phyloP scores from a whole-genome alignment of 768 basidiomycete genomes.

The Suillus decipiens region DNA sequence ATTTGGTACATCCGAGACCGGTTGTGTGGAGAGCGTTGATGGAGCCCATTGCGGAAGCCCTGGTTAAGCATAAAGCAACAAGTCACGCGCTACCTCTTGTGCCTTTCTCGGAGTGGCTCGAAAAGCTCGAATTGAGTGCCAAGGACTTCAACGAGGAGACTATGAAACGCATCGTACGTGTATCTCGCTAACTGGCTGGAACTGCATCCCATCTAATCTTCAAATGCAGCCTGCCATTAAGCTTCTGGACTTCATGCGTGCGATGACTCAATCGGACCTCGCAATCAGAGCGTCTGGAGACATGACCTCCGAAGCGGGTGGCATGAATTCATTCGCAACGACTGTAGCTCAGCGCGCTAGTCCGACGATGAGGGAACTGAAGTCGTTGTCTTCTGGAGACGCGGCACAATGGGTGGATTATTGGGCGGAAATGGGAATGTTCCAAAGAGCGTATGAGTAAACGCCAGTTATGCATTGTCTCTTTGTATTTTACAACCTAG shows the following conservation, averaged over 20 bases:
- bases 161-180: slow-evolving; percentile 28
- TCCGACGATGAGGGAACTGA: slow-evolving; percentile 27
- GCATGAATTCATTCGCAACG: slow-evolving; percentile 21
- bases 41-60: slow-evolving; percentile 13
- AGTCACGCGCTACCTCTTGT: slow-evolving; percentile 24
- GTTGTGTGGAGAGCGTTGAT: slow-evolving; percentile 21
- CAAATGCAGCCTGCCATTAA: slow-evolving; percentile 30
- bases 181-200: background rate
- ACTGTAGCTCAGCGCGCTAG: slow-evolving; percentile 31
- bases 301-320: slow-evolving; percentile 2
- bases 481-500: background rate
- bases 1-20: slow-evolving; percentile 29
- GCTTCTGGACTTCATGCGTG: slow-evolving; percentile 29
- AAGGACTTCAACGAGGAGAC: slow-evolving; percentile 20
- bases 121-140: slow-evolving; percentile 17
- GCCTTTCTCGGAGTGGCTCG: slow-evolving; percentile 30
- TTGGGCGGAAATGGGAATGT: slow-evolving; percentile 31
- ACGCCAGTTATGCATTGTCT: background rate
- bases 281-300: slow-evolving; percentile 3
- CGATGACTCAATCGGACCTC: slow-evolving; percentile 19
- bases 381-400: slow-evolving; percentile 22
- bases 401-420: slow-evolving; percentile 36
- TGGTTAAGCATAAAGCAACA: slow-evolving; percentile 6
- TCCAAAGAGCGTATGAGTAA: background rate
- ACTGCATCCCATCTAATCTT: background rate